Base-by-base conservation (phyloP, 192 early-diverging fungal genomes). In the Coemansia sp. region DNA sequence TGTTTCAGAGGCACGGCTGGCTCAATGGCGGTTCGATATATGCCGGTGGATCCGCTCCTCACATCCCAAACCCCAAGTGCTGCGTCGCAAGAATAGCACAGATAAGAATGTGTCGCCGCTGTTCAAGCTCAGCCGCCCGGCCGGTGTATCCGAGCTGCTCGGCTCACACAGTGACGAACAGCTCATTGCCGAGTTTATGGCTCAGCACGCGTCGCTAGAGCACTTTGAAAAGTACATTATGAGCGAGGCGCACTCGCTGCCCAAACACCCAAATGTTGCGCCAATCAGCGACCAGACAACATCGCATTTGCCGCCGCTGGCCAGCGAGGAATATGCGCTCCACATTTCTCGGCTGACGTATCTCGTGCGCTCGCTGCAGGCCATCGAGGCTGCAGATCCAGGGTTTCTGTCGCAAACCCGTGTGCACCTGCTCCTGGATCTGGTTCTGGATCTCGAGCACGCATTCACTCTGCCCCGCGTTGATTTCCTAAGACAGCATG, bases 401-500 rank as follows among this genome's bases (percentile, higher is more conserved):
- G 67, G 55, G 24, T 70, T 70, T 54, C 71, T 79, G 11, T 62
- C 67, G 15, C 58, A 73, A 11, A 68, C 71, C 0, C 67, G 71
- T 23, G 64, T 65, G 19, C 71, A 73, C 32, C 56, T 70, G 60
- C 60, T 79, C n/a, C 56, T 79, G 9, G 76, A 79, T 32, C 60
- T 79, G 61, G 60, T 79, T 2, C 19, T 79, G 38, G 67, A 73
- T 52, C 58, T 79, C 38, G 76, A 73, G 48, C 54, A 48, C 2
- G 48, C 41, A 4, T 58, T 79, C 17, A 79, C 76, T 15, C 61
- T 79, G 32, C 76, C 76, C 0, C 53, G 76, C 11, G 37, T 79
- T 4, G 76, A 79, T 22, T 79, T 79, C 45, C 25, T 79, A 23
- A 66, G 76, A 8, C 45, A 45, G 8, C 76, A 79, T 47, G 70